Evolutionary conservation across 83 land plant genomes (phyloP), one percentile per base, ranked within the genome.

Genomic region (Isoetes engelmannii): DNA sequence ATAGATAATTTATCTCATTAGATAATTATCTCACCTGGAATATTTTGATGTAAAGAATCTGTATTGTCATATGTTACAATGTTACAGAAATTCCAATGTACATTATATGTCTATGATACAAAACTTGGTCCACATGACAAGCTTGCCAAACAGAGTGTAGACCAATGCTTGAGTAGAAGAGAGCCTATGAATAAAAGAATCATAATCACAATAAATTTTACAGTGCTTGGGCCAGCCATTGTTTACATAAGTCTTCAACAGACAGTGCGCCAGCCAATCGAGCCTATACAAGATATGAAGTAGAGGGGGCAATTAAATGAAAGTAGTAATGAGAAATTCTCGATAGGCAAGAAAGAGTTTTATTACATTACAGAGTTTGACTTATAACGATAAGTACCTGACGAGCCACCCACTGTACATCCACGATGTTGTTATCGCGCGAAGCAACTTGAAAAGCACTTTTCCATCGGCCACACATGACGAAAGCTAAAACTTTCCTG

Each of bases 401-500:
- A 76, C 92, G 97, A 19, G 94, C 88, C 55, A 95, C 99, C 81
- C 92, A 95, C 69, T 95, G 89, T 69, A 95, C 99, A 79, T 95
- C 99, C 57, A 91, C 88, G 45, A 92, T 81, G 74, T 82, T 95
- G 58, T 88, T 89, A 83, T 92, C 91, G 53, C 89, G 85, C 46
- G 99, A 91, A 47, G 99, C 99, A 74, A 95, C 82, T 48, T 95
- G 99, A 73, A 95, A 95, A 48, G 99, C 99, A 73, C 85, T 92
- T 71, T 95, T 95, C 69, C 91, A 79, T 41, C 99, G 87, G 12
- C 99, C 99, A 80, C 99, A 95, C 17, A 89, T 86, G 46, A 95
- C 99, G 82, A 97, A 95, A 43, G 99, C 97, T 78, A 95, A 59
- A 6, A 95, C 99, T 75, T 92, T 95, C 81, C 99, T 95, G 94